phyloP scores from a whole-genome alignment of 2,329 filamentous ascomycete genomes.

The Colletotrichum sp. region DNA sequence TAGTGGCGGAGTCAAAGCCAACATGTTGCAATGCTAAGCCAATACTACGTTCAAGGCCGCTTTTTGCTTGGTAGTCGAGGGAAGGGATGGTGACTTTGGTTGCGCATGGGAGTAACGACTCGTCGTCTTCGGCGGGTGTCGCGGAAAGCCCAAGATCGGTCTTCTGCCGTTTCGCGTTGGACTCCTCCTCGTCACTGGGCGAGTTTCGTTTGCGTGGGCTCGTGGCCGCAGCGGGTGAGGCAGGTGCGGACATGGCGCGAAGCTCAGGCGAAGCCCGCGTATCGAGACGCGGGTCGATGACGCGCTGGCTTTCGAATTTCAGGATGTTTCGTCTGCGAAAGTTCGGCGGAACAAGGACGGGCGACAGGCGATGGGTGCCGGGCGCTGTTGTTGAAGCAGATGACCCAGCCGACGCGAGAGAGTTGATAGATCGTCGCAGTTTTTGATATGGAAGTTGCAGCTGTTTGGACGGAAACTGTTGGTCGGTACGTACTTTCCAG shows the following conservation, averaged over 20 bases:
- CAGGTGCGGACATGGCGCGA: not conserved
- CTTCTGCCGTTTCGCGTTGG: conserved; percentile 1
- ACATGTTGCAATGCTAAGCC: conserved; percentile 60
- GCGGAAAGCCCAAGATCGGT: not conserved
- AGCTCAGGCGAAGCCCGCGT: not conserved
- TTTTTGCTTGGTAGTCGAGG: conserved; percentile 38
- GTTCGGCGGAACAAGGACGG: not conserved
- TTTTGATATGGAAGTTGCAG: not conserved
- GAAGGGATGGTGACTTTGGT: conserved; percentile 24
- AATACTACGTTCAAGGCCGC: conserved; percentile 59
- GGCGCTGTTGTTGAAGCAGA: not conserved
- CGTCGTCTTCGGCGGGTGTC: not conserved
- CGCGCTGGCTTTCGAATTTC: not conserved
- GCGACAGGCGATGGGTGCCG: not conserved
- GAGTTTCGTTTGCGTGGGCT: conserved; percentile 5
- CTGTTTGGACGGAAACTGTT: not conserved
- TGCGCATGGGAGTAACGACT: not conserved
- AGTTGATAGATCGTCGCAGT: not conserved
- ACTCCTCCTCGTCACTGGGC: not conserved
- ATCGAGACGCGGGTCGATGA: not conserved
- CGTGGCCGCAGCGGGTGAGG: not conserved
- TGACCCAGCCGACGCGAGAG: not conserved
- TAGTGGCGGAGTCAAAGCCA: conserved; percentile 60
- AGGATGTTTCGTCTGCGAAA: not conserved
- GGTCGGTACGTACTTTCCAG: not conserved